Conservation (phyloP, 495 filamentous ascomycete species). For the Pseudoneurospora amorphoporcata region DNA sequence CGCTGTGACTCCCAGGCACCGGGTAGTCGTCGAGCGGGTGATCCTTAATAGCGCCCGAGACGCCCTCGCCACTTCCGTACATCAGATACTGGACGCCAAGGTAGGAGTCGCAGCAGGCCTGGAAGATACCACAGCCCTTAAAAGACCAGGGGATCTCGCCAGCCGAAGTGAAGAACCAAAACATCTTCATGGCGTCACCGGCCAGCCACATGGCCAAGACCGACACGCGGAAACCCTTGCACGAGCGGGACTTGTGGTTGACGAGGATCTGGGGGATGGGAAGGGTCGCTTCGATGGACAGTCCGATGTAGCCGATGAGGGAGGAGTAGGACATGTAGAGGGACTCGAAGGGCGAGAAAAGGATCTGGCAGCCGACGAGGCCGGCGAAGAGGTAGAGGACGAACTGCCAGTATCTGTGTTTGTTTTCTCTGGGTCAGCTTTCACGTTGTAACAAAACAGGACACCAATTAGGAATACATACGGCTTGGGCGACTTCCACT, state of each 20-base stretch:
- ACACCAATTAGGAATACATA: conserved; percentile 28
- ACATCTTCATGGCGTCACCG: conserved; percentile 92
- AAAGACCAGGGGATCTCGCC: conserved; percentile 76
- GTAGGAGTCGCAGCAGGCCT: conserved; percentile 73
- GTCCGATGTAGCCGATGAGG: conserved; percentile 70
- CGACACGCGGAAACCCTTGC: conserved; percentile 80
- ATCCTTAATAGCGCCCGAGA: conserved; percentile 10
- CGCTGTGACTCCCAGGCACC: neutral
- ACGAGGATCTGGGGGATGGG: conserved; percentile 81
- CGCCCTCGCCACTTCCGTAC: conserved; percentile 51
- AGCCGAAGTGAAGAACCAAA: conserved; percentile 73
- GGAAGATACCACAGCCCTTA: conserved; percentile 86
- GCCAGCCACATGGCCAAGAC: conserved; percentile 82
- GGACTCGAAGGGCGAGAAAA: conserved; percentile 51
- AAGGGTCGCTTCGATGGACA: conserved; percentile 79
- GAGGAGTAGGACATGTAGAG: conserved; percentile 56
- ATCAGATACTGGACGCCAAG: conserved; percentile 79
- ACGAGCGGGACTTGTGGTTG: conserved; percentile 68
- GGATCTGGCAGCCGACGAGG: conserved; percentile 58
- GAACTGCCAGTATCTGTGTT: conserved; percentile 75
- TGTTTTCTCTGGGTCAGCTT: conserved; percentile 19
- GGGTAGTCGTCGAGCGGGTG: conserved; percentile 9
- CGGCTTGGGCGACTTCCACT: conserved; percentile 75
- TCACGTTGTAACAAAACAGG: neutral
- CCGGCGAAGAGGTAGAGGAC: conserved; percentile 57